Evolutionary conservation across 2,329 filamentous ascomycete genomes (phyloP).

Genomic region (Periconia digitata): DNA sequence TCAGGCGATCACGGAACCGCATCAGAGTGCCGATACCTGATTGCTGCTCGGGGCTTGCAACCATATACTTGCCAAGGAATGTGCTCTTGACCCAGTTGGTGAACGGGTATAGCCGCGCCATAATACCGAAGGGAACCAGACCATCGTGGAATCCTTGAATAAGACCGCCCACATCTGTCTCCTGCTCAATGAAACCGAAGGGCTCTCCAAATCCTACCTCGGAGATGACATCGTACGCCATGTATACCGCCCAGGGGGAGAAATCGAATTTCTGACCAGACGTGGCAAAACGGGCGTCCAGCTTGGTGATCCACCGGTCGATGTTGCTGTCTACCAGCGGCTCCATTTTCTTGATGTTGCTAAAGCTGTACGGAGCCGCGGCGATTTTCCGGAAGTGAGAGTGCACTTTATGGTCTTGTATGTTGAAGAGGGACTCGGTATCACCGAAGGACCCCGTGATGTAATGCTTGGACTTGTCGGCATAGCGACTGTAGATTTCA

Average conservation of each 20-base stretch:
- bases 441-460: constrained; percentile 61
- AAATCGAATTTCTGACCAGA: constrained; percentile 56
- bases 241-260: constrained; percentile 54
- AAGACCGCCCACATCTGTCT: neutral
- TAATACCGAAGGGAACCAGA: neutral
- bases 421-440: constrained; percentile 60
- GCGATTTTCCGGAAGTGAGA: constrained; percentile 57
- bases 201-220: constrained; percentile 59
- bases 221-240: too few species aligned
- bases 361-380: constrained; percentile 58
- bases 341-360: constrained; percentile 62
- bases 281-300: constrained; percentile 51
- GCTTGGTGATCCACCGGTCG: constrained; percentile 52
- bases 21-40: neutral
- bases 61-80: neutral
- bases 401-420: constrained; percentile 56
- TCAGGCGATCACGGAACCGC: neutral
- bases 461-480: constrained; percentile 61
- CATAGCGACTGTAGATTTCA: constrained; percentile 57
- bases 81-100: neutral
- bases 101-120: neutral
- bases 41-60: neutral
- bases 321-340: constrained; percentile 57
- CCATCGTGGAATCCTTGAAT: neutral
- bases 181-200: constrained; percentile 58